Percentiles rank a stretch among this genome's conserved stretches.
These are phyloP conservation scores for Trichoderma sp. DNA, from an alignment of 2,329 filamentous ascomycete genomes.

Conservation along the genomic window DNA sequence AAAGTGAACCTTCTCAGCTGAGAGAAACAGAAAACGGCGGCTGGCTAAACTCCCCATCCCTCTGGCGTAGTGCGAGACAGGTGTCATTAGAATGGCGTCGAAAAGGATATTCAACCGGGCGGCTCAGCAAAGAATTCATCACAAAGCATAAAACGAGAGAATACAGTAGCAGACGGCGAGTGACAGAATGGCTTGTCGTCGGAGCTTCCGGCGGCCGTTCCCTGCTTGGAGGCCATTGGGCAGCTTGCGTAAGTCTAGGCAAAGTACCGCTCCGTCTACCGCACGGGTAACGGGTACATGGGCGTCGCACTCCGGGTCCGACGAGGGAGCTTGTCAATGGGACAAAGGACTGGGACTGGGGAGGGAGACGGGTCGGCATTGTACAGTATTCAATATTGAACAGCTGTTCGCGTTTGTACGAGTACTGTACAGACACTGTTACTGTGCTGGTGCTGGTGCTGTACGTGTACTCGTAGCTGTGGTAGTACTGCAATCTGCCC, in stretches of 20 bases:
- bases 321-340: neutral
- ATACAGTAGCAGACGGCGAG: neutral
- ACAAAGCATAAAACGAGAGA: neutral
- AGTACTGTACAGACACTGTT: neutral
- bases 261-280: neutral
- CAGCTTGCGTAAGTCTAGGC: conserved; percentile 1
- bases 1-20: neutral
- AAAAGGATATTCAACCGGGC: neutral
- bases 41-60: neutral
- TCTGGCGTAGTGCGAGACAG: neutral
- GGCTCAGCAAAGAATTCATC: neutral
- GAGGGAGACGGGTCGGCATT: neutral
- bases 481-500: neutral
- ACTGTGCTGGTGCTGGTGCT: no score
- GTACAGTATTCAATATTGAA: neutral
- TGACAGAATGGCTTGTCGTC: neutral
- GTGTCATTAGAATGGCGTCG: neutral
- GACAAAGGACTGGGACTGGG: neutral
- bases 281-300: neutral
- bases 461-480: no score
- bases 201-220: neutral
- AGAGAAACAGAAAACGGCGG: neutral
- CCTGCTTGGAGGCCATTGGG: neutral
- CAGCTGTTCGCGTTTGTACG: no score
- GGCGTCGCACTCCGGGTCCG: neutral